These are phyloP conservation scores for Diphasiastrum complanatum DNA, from an alignment of 83 land plant genomes.

Conservation along the genomic window DNA sequence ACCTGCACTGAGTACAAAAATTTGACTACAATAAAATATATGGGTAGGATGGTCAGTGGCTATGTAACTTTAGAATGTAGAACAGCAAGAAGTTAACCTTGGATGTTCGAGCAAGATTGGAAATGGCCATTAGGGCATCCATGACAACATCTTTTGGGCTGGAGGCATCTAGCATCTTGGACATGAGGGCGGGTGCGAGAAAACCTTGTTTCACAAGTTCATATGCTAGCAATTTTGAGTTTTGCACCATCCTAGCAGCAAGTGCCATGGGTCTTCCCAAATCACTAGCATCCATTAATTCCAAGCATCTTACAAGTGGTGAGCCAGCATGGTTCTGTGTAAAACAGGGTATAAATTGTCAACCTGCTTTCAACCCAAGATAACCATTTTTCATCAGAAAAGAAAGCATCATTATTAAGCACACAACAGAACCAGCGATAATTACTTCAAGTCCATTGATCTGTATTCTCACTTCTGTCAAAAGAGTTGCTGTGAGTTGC, in stretches of 20 bases:
- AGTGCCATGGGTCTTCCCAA: constrained; percentile 65
- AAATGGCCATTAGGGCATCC: constrained; percentile 74
- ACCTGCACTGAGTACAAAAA: background rate
- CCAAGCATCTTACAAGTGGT: constrained; percentile 64
- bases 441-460: background rate
- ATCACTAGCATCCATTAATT: constrained; percentile 51
- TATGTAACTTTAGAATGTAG: background rate
- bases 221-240: constrained; percentile 56
- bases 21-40: background rate
- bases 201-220: constrained; percentile 67
- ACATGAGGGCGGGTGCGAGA: constrained; percentile 45
- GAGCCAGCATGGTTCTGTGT: constrained; percentile 57
- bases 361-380: too few species aligned
- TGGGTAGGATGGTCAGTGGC: background rate
- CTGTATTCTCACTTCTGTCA: background rate
- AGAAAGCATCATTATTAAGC: background rate
- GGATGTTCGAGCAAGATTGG: constrained; percentile 89
- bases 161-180: constrained; percentile 46
- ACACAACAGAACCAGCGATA: background rate
- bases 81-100: constrained; percentile 38
- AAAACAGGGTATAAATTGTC: constrained; percentile 6
- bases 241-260: constrained; percentile 63
- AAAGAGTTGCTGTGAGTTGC: too few species aligned
- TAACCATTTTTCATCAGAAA: background rate
- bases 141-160: constrained; percentile 60